Conservation (phyloP, 2,329 filamentous ascomycete genomes). For the Coniochaeta sp. region DNA sequence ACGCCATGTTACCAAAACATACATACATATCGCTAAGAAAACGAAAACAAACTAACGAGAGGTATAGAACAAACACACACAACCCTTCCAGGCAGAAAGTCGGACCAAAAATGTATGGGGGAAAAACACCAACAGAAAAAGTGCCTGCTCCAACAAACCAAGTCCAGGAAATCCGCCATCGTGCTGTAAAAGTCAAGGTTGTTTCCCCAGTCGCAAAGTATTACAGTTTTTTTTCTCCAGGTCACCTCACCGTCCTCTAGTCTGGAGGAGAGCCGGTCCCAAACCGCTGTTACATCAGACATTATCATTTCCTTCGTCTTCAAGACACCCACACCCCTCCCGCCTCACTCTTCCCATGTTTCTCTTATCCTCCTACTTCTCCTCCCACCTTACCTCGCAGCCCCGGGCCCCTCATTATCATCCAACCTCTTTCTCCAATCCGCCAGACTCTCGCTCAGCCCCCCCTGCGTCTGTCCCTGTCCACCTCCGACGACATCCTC, state of each 20-base stretch:
- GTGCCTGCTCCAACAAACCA: too few species aligned
- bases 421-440: conserved; percentile 78
- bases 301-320: conserved; percentile 4
- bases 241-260: not conserved
- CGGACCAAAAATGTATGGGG: too few species aligned
- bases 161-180: too few species aligned
- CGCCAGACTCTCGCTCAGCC: conserved; percentile 64
- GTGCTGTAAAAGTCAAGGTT: too few species aligned
- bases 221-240: not conserved
- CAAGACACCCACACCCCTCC: not conserved
- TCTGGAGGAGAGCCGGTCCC: too few species aligned
- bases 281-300: not conserved
- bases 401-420: conserved; percentile 13
- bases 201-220: too few species aligned
- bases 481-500: conserved; percentile 19
- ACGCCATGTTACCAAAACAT: not conserved
- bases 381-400: not conserved
- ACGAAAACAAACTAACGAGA: not conserved
- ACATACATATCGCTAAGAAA: not conserved
- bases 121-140: too few species aligned
- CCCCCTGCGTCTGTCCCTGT: too few species aligned
- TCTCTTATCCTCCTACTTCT: too few species aligned
- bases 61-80: conserved; percentile 2
- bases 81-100: too few species aligned
- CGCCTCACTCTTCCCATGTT: not conserved